Conservation (phyloP, 2,329 filamentous ascomycete species). For the Thielaviopsis populi region DNA sequence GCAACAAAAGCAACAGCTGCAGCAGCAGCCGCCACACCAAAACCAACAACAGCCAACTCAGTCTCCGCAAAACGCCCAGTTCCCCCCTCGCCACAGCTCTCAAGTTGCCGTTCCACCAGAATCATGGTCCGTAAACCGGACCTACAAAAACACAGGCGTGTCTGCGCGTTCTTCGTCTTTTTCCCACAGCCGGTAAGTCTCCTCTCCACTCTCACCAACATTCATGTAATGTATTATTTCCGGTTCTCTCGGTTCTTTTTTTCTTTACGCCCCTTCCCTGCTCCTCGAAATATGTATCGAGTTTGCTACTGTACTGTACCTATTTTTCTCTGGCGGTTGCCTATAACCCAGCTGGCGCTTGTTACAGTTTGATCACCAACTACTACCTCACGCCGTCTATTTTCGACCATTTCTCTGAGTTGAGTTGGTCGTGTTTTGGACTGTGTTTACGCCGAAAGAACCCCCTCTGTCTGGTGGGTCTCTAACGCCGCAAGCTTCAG, state of each 20-base stretch:
- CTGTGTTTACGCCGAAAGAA: background rate
- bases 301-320: background rate
- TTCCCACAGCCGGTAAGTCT: conserved; percentile 11
- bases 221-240: background rate
- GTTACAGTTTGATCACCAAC: conserved; percentile 6
- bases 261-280: background rate
- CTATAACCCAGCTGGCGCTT: background rate
- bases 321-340: background rate
- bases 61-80: background rate
- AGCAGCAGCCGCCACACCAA: background rate
- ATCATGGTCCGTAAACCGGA: conserved; percentile 9
- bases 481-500: background rate
- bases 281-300: background rate
- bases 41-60: conserved; percentile 6
- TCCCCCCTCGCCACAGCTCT: conserved; percentile 12
- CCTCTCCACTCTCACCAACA: background rate
- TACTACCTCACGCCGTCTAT: background rate
- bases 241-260: too few relatives aligned
- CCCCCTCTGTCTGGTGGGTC: background rate
- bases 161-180: conserved; percentile 14
- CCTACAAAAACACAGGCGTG: background rate
- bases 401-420: background rate
- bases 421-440: background rate
- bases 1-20: background rate
- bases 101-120: conserved; percentile 4